Evolutionary conservation across 176 grass and related monocot species (phyloP), one percentile per base, ranked within the genome.

Genomic region (Tillandsia fasciculata): DNA sequence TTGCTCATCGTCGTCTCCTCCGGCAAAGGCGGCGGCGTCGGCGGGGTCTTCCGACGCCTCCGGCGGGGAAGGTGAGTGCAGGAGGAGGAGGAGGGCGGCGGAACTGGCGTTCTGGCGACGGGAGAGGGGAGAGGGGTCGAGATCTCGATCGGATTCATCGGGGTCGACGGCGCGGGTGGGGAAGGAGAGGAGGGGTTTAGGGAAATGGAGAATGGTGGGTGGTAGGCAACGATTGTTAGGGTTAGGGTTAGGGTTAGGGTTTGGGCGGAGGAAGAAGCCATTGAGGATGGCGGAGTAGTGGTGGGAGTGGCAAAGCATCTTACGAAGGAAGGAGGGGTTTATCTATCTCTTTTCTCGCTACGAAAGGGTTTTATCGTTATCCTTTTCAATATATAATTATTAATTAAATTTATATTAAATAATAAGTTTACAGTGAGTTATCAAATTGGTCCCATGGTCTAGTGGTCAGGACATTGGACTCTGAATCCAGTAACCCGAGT

Each of bases 51-150:
- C 50, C 50, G 7, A 0, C 4, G 50, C 50, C 48, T 17, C 11
- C 10, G 7, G 33, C 15, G 15, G 18, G 68, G 68, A 3, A 50
- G 83, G 2, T 57, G 76, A 51, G 69, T 69, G 20, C 20, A 20
- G 68, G 69, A 51, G 73, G 20, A n/a, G 75, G 22, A 81, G 78
- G 12, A 77, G 73, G 11, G 83, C 24, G 1, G 70, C 57, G 1
- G 48, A 56, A 18, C 53, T 61, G 8, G 81, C 61, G 72, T 97
- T 89, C 78, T 92, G 84, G 47, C 85, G 82, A 49, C 88, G 82
- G 64, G 75, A 68, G 15, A 72, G 71, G 52, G 52, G 12, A 70
- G 73, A 26, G 53, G 15, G 2, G 10, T 69, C 18, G 6, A 6
- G 0, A 11, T 49, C 52, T 20, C 26, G 54, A 17, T 59, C 54